These are phyloP conservation scores for Parastagonospora nodorum DNA, from an alignment of 2,329 filamentous ascomycete genomes.

Conservation along the genomic window DNA sequence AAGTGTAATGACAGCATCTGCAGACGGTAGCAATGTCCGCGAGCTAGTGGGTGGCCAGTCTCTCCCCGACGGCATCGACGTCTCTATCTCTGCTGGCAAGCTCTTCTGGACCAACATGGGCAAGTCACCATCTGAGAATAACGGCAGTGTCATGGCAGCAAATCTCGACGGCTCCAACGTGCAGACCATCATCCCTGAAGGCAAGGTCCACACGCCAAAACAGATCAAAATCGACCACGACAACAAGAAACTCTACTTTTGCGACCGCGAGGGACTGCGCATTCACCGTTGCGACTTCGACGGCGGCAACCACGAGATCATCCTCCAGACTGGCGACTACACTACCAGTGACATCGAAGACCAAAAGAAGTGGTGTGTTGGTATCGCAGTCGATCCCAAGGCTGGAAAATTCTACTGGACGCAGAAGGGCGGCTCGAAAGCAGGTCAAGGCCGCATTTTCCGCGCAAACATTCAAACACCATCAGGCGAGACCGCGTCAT, in stretches of 20 bases:
- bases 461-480: conserved; percentile 55
- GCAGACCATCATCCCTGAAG: conserved; percentile 50
- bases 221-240: conserved; percentile 35
- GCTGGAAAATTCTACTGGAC: conserved; percentile 62
- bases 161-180: conserved; percentile 57
- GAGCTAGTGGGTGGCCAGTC: conserved; percentile 9
- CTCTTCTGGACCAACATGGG: conserved; percentile 42
- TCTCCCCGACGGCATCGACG: conserved; percentile 41
- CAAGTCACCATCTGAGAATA: conserved; percentile 21
- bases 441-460: conserved; percentile 58
- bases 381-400: conserved; percentile 54
- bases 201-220: conserved; percentile 52
- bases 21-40: conserved; percentile 7
- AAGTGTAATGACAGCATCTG: conserved; percentile 12
- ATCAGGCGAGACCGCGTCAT: conserved; percentile 5
- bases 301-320: conserved; percentile 11
- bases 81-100: conserved; percentile 17
- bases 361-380: conserved; percentile 59
- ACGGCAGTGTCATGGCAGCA: conserved; percentile 53
- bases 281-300: conserved; percentile 36
- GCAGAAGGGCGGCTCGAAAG: conserved; percentile 63
- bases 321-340: conserved; percentile 11
- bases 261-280: conserved; percentile 51
- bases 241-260: conserved; percentile 21
- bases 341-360: conserved; percentile 25